These are phyloP conservation scores for Russula foetens DNA, from an alignment of 768 basidiomycete genomes.

Conservation along the genomic window DNA sequence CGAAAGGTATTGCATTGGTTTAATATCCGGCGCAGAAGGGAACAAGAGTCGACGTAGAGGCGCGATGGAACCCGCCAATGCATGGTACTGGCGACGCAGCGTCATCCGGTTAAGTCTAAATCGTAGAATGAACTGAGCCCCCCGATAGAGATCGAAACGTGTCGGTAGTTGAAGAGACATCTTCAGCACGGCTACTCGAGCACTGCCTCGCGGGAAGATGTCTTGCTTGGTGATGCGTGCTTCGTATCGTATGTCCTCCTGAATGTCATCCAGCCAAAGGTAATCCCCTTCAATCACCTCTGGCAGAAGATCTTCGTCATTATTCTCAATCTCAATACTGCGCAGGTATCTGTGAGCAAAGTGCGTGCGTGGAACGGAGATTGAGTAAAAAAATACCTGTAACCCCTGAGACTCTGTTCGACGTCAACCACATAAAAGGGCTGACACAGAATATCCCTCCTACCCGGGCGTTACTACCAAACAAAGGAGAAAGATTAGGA, in stretches of 20 bases:
- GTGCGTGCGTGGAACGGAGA: not conserved
- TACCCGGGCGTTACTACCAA: slow-evolving; percentile 27
- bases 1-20: slow-evolving; percentile 10
- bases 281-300: slow-evolving; percentile 7
- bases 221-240: not conserved
- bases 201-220: not conserved
- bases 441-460: slow-evolving; percentile 1
- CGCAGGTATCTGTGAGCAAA: not conserved
- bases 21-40: slow-evolving; percentile 31
- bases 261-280: slow-evolving; percentile 10
- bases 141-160: slow-evolving; percentile 34
- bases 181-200: slow-evolving; percentile 30
- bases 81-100: slow-evolving; percentile 51
- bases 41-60: slow-evolving; percentile 43
- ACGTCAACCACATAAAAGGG: not conserved
- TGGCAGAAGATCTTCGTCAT: slow-evolving; percentile 9
- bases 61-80: slow-evolving; percentile 36
- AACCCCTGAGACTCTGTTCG: not conserved
- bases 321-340: slow-evolving; percentile 5
- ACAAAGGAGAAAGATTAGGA: slow-evolving; percentile 7
- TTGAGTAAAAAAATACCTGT: not conserved
- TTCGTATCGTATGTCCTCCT: slow-evolving; percentile 8
- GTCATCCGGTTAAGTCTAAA: slow-evolving; percentile 50
- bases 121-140: slow-evolving; percentile 39
- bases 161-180: slow-evolving; percentile 40